These are phyloP conservation scores for Lavandula angustifolia DNA, from an alignment of 257 asterid species.

Conservation along the genomic window DNA sequence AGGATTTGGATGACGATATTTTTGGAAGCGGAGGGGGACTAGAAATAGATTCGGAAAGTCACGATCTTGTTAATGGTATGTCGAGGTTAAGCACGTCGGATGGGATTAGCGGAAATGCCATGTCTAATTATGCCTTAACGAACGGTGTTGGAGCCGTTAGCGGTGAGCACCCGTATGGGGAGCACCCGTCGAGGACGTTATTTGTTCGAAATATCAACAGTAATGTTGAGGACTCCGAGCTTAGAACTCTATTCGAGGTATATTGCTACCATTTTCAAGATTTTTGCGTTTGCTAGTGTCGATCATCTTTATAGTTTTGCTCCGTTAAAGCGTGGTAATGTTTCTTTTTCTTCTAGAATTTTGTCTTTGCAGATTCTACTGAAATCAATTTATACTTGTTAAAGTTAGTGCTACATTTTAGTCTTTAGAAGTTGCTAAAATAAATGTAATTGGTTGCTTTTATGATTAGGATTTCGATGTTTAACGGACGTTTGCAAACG, in stretches of 20 bases:
- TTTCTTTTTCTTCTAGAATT: background rate
- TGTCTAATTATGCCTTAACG: conserved; percentile 51
- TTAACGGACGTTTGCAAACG: background rate
- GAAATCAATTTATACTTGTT: too few species aligned
- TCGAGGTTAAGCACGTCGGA: conserved; percentile 62
- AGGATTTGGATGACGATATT: conserved; percentile 93
- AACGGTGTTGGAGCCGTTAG: conserved; percentile 61
- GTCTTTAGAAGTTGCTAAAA: background rate
- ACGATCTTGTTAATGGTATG: conserved; percentile 54
- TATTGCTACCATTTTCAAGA: conserved; percentile 23
- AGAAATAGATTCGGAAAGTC: conserved; percentile 70
- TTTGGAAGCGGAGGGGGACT: conserved; percentile 96
- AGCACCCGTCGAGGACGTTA: conserved; percentile 80
- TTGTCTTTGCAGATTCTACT: background rate
- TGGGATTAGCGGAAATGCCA: conserved; percentile 55
- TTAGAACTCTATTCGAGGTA: conserved; percentile 71
- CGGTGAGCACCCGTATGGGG: conserved; percentile 74
- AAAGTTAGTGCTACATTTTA: background rate
- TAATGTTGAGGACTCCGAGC: conserved; percentile 73
- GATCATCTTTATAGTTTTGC: conserved; percentile 11
- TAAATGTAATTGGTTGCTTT: conserved; percentile 1
- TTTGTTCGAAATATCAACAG: conserved; percentile 74
- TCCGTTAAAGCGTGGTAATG: conserved; percentile 16
- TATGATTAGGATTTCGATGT: background rate
- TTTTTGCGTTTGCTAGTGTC: background rate